phyloP scores from a whole-genome alignment of 164 flowering plant species.

The Dillenia suffruticosa region DNA sequence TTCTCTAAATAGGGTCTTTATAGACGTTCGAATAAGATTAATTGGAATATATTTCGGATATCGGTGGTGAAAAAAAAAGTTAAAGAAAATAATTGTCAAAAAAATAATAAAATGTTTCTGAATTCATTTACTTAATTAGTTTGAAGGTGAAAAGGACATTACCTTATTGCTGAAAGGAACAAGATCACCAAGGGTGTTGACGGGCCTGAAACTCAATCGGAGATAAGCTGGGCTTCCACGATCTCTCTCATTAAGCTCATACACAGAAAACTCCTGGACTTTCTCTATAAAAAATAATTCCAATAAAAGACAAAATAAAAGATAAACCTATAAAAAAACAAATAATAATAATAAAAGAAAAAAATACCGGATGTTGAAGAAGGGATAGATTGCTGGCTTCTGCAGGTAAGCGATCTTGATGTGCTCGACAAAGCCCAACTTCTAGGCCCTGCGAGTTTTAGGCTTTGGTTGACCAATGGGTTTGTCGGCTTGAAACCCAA shows the following conservation, averaged over 20 bases:
- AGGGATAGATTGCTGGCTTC: neutral
- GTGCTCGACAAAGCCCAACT: neutral
- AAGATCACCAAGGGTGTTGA: conserved; percentile 26
- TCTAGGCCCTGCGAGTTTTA: neutral
- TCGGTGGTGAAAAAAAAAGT: too few relatives aligned
- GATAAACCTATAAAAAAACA: neutral
- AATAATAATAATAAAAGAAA: neutral
- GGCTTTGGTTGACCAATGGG: neutral
- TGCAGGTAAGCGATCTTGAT: neutral
- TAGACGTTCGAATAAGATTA: too few relatives aligned
- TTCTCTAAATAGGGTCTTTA: too few relatives aligned
- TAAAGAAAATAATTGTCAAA: neutral
- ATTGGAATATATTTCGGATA: too few relatives aligned
- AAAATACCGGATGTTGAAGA: neutral
- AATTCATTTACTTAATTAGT: neutral
- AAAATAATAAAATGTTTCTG: neutral
- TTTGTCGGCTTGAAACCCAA: neutral
- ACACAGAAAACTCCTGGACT: conserved; percentile 21
- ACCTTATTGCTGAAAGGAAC: conserved; percentile 29
- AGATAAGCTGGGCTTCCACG: conserved; percentile 29
- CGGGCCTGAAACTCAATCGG: conserved; percentile 19
- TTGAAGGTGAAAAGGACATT: neutral
- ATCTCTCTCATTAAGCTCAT: conserved; percentile 31
- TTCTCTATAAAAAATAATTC: conserved; percentile 1
- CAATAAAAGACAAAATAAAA: neutral